Base-by-base conservation (phyloP, 1,139 yeast species). In the Lodderomyces orthopsilosis region DNA sequence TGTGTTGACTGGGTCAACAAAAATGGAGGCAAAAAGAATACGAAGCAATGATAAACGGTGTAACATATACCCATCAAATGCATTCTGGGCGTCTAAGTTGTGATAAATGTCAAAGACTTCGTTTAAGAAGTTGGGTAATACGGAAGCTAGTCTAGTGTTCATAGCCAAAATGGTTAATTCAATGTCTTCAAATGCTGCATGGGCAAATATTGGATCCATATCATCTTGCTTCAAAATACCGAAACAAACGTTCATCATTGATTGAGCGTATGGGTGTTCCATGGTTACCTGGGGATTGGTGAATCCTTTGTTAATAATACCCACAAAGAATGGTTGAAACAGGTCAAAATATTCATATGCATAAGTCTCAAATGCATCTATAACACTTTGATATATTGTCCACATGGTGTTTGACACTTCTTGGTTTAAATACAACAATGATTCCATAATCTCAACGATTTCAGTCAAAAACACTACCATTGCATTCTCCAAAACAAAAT, bases 321-420 rank as follows among this genome's bases (percentile, higher is more conserved):
- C 64, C 54, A 75, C 79, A 47, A 77, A 75, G 54, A 73, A 79
- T 18, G 79, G 70, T 41, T 67, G 66, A 58, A 75, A 77, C 23
- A 65, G 65, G 47, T 75, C 79, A 49, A 70, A 75, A 54, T 72
- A 79, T 47, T 77, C 82, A 43, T 57, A 65, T 1, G 82, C 83
- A 56, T 75, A 78, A 24, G 75, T 73, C 47, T 77, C 79, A 51
- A 78, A 77, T 1, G 79, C 65, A 9, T 66, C 70, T 41, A 77
- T 59, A 43, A 74, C 70, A 18, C 62, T 52, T 37, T 68, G 63
- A 56, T 65, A 77, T 28, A 79, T 58, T 15, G 58, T 61, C 82
- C 82, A 77, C 55, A 74, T 62, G 35, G 63, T 61, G n/a, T 77
- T 74, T 4, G 75, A 64, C 44, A 76, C 71, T 24, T 50, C 48